Conservation (phyloP, 1,284 basidiomycete genomes). For the Caloboletus inedulis region DNA sequence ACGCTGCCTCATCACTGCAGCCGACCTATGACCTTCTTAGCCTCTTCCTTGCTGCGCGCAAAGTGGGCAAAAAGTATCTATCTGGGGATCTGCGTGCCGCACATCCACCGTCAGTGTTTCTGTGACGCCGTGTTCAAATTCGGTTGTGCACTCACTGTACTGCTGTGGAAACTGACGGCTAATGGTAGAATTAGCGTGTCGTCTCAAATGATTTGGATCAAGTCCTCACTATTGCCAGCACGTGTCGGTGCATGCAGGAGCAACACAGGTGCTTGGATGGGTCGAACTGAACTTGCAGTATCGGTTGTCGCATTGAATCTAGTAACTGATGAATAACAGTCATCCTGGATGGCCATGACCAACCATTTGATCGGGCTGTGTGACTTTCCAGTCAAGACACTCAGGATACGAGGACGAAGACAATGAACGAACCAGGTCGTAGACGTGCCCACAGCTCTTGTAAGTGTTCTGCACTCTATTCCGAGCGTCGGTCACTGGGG, state of each 20-base stretch:
- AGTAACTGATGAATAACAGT: conserved; percentile 16
- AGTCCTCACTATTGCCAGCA: conserved; percentile 74
- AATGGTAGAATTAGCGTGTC: conserved; percentile 22
- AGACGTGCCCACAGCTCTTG: conserved; percentile 52
- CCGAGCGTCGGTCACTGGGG: background rate
- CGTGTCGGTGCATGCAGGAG: conserved; percentile 53
- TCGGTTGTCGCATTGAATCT: conserved; percentile 58
- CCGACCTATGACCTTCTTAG: conserved; percentile 2
- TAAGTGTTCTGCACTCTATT: conserved; percentile 35
- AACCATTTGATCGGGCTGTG: conserved; percentile 58
- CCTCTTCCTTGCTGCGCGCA: conserved; percentile 31
- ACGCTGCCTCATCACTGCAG: conserved; percentile 5
- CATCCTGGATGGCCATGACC: conserved; percentile 13
- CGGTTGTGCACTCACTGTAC: conserved; percentile 41
- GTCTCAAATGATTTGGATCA: conserved; percentile 8
- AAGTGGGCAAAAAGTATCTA: conserved; percentile 42
- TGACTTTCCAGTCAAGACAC: conserved; percentile 15
- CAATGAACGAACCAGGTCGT: conserved; percentile 47
- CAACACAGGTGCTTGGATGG: conserved; percentile 59
- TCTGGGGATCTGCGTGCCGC: conserved; percentile 39
- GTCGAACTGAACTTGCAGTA: conserved; percentile 67
- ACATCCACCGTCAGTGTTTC: conserved; percentile 11
- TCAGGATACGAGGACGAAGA: conserved; percentile 14
- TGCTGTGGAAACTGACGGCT: conserved; percentile 71
- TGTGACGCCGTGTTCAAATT: conserved; percentile 4